Percentiles rank a stretch among this genome's conserved stretches.
Conservation (phyloP, 202 grass and related monocot species). For the Elaeis oleifera region DNA sequence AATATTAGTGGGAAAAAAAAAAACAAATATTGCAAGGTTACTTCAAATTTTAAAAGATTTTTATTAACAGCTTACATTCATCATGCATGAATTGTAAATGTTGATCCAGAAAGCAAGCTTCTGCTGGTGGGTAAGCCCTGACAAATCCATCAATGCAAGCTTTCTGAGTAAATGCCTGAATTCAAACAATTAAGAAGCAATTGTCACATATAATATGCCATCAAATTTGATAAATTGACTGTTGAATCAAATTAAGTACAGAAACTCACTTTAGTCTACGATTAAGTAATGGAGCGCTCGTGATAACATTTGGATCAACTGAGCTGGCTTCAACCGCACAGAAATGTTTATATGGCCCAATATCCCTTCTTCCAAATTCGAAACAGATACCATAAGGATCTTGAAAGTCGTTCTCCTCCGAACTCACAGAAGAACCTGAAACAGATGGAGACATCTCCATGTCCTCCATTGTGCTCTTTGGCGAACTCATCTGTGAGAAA, state of each 20-base stretch:
- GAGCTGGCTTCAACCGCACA: conserved; percentile 41
- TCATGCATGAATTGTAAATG: conserved; percentile 92
- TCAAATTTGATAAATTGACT: background rate
- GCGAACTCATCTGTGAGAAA: conserved; percentile 54
- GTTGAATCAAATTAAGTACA: background rate
- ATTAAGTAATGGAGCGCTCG: conserved; percentile 25
- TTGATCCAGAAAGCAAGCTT: conserved; percentile 99
- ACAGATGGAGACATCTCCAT: conserved; percentile 47
- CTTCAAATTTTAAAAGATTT: background rate
- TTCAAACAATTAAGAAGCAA: conserved; percentile 1
- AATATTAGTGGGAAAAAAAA: no score
- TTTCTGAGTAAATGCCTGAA: conserved; percentile 61
- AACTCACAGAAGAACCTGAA: conserved; percentile 47
- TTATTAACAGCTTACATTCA: conserved; percentile 69
- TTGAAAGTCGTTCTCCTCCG: conserved; percentile 40
- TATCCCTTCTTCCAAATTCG: conserved; percentile 62
- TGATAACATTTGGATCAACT: conserved; percentile 37
- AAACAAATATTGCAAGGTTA: no score
- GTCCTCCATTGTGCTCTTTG: conserved; percentile 38
- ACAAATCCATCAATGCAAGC: conserved; percentile 47
- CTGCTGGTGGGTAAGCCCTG: conserved; percentile 67
- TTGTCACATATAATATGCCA: background rate
- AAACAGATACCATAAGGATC: conserved; percentile 65
- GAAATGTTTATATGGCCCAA: conserved; percentile 68
- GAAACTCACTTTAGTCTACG: conserved; percentile 63